These are phyloP conservation scores for Candida chilensis DNA, from an alignment of 805 yeast species.

Conservation along the genomic window DNA sequence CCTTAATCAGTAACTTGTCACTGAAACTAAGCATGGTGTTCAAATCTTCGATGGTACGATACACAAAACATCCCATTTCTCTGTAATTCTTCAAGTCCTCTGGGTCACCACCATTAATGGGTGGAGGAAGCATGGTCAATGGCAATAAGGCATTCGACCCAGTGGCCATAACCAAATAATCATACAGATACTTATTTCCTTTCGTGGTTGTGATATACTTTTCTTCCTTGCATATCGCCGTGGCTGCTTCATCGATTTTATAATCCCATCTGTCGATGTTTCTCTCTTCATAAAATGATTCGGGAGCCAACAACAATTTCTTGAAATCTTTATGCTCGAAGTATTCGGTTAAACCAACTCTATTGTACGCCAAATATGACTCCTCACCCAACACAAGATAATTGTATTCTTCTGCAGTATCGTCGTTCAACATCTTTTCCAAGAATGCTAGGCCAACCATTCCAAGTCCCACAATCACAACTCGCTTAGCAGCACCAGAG, in stretches of 20 bases:
- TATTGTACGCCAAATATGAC: constrained; percentile 21
- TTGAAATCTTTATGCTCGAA: constrained; percentile 14
- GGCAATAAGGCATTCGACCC: constrained; percentile 21
- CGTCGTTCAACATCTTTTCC: constrained; percentile 21
- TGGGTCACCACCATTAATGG: constrained; percentile 4
- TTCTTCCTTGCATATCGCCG: constrained; percentile 5
- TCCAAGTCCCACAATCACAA: constrained; percentile 23
- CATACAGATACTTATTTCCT: constrained; percentile 10
- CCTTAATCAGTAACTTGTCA: constrained; percentile 3
- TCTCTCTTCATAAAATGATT: constrained; percentile 12
- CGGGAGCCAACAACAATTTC: constrained; percentile 13
- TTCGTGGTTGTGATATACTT: constrained; percentile 7
- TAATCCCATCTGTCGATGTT: constrained; percentile 11
- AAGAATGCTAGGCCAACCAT: constrained; percentile 24
- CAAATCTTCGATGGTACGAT: constrained; percentile 21
- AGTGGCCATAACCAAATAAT: constrained; percentile 16
- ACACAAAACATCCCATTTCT: constrained; percentile 20
- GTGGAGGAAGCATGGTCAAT: constrained; percentile 9
- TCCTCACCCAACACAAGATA: constrained; percentile 23
- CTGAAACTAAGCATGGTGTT: constrained; percentile 14
- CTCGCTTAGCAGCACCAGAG: too few species aligned
- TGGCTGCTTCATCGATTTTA: constrained; percentile 11
- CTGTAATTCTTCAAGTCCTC: constrained; percentile 7
- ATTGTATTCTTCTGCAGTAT: constrained; percentile 12
- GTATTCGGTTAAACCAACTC: constrained; percentile 22